Percentiles rank a stretch among this genome's conserved stretches.
These are phyloP conservation scores for Penicillium coffeae DNA, from an alignment of 495 filamentous ascomycete species.

Conservation along the genomic window DNA sequence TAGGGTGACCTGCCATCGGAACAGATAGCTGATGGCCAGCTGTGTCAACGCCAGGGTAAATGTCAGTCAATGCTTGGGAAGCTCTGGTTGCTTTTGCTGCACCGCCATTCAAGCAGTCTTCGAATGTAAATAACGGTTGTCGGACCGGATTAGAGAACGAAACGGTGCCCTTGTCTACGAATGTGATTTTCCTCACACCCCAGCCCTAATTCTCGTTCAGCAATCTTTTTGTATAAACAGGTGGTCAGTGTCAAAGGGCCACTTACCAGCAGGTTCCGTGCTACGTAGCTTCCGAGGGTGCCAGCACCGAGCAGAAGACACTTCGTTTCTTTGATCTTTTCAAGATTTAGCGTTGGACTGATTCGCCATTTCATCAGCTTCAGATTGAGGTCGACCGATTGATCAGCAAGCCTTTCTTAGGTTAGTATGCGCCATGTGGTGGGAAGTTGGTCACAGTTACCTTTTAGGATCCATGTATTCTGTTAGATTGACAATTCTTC, in stretches of 20 bases:
- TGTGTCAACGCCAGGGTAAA: constrained; percentile 86
- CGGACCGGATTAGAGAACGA: constrained; percentile 98
- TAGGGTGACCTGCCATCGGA: constrained; percentile 91
- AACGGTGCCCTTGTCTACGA: constrained; percentile 90
- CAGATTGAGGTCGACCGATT: constrained; percentile 94
- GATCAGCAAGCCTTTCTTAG: constrained; percentile 66
- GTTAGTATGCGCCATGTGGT: background rate
- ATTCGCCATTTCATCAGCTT: constrained; percentile 99
- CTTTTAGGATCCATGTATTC: constrained; percentile 87
- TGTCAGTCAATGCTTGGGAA: constrained; percentile 74
- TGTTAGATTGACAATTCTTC: constrained; percentile 71
- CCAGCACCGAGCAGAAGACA: constrained; percentile 94
- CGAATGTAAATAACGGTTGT: constrained; percentile 85
- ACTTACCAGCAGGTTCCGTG: constrained; percentile 71
- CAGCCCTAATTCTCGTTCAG: constrained; percentile 55
- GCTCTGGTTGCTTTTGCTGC: constrained; percentile 79
- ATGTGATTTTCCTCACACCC: constrained; percentile 95
- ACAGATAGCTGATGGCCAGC: constrained; percentile 76
- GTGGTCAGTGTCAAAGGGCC: background rate
- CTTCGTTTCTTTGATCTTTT: constrained; percentile 82
- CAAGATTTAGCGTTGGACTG: constrained; percentile 80
- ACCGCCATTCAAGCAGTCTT: constrained; percentile 83
- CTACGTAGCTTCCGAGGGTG: constrained; percentile 90
- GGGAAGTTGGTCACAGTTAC: constrained; percentile 21
- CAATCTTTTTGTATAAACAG: background rate